A percentile compares a stretch with the other conserved stretches of the same genome.
phyloP scores from a whole-genome alignment of 306 rosid species.

The Malus fusca region DNA sequence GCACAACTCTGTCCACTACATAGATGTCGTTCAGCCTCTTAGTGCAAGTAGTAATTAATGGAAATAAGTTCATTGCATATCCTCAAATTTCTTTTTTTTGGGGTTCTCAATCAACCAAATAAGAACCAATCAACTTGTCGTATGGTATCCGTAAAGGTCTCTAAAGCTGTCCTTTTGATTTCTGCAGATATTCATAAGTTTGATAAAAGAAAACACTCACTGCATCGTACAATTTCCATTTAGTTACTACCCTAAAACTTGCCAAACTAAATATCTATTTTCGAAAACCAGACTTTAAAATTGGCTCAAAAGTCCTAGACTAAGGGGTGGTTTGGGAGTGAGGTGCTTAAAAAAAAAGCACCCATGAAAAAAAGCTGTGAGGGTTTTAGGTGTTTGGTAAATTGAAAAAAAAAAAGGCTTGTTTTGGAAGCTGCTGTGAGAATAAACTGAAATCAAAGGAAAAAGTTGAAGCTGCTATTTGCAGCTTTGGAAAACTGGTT shows the following conservation, averaged over 20 bases:
- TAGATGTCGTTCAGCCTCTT: background rate
- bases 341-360: too few relatives aligned
- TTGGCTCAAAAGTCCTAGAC: background rate
- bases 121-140: background rate
- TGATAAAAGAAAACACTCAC: background rate
- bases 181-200: background rate
- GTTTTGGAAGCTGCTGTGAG: too few relatives aligned
- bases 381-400: too few relatives aligned
- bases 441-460: too few relatives aligned
- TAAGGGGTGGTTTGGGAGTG: too few relatives aligned
- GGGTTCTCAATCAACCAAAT: background rate
- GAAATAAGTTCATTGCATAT: background rate
- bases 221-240: background rate
- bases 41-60: background rate
- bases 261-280: background rate
- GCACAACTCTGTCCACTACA: background rate
- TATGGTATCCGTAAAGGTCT: background rate
- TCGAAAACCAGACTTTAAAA: background rate
- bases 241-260: background rate
- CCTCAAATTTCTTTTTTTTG: background rate
- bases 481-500: too few relatives aligned
- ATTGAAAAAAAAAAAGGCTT: too few relatives aligned
- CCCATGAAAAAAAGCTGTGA: too few relatives aligned
- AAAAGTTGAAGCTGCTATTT: too few relatives aligned
- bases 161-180: background rate